Evolutionary conservation across 495 filamentous ascomycete species (phyloP).

Genomic region (Entonaema liquescens): DNA sequence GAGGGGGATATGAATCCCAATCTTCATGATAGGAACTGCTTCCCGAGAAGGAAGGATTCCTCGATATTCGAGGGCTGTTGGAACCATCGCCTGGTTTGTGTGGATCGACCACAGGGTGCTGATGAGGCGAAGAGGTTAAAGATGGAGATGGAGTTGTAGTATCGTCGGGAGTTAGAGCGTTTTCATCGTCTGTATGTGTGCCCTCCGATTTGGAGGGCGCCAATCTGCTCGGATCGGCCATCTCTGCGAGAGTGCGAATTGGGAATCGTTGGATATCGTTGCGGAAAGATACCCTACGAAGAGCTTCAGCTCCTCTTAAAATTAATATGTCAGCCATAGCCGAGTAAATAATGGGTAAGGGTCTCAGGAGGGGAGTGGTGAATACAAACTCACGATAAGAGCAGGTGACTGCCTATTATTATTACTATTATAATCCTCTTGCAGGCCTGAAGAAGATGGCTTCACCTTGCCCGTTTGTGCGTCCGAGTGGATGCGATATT

Average conservation of each 20-base stretch:
- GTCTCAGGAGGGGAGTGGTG: conserved; percentile 22
- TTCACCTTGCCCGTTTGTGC: conserved; percentile 19
- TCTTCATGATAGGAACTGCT: conserved; percentile 86
- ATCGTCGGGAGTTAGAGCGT: conserved; percentile 52
- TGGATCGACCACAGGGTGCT: conserved; percentile 52
- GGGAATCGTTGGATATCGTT: conserved; percentile 49
- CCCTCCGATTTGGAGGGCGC: conserved; percentile 51
- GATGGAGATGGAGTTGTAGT: conserved; percentile 53
- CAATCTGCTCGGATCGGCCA: conserved; percentile 56
- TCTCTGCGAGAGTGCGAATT: conserved; percentile 51
- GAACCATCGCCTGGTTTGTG: conserved; percentile 55
- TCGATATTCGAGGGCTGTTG: conserved; percentile 67
- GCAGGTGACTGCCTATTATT: conserved; percentile 31
- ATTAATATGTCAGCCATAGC: conserved; percentile 52
- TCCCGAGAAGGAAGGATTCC: conserved; percentile 77
- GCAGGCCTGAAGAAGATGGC: conserved; percentile 15
- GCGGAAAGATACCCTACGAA: conserved; percentile 51
- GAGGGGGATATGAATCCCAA: conserved; percentile 82
- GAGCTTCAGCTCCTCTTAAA: conserved; percentile 50
- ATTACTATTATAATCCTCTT: conserved; percentile 35
- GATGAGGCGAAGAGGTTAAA: conserved; percentile 50
- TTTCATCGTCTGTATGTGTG: conserved; percentile 55
- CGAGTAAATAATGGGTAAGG: conserved; percentile 15
- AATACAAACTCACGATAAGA: conserved; percentile 28
- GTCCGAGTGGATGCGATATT: conserved; percentile 32